Base-by-base conservation (phyloP, 1,284 basidiomycete species). In the Boletus smithii region DNA sequence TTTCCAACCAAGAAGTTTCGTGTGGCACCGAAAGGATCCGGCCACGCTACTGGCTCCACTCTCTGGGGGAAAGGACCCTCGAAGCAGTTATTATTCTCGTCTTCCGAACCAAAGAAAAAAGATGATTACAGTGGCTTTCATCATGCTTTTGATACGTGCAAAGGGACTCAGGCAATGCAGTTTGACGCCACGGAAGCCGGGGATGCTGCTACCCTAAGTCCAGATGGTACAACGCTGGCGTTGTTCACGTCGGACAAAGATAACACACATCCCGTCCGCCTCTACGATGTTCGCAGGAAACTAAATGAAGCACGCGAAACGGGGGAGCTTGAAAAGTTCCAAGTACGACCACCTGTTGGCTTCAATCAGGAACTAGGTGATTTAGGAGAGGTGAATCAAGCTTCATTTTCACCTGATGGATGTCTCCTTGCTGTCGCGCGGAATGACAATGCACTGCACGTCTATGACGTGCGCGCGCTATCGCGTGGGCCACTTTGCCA, bases 401-500 rank as follows among this genome's bases (percentile, higher is more conserved):
- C 77, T 14, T 55, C 67, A 1, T 82, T 79, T 59, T 84, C 82
- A 55, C 73, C 81, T 0, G 84, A 85, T 53, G 77, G 76, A 7
- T 62, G 79, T 5, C 78, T 80, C 53, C 68, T 88, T 5, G 80
- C 83, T 4, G 56, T 83, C 5, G 80, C 73, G 6, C 72, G 83
- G 35, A 78, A 63, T 36, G 83, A 88, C 58, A 83, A 85, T 53
- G 60, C 59, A 29, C 66, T 72, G 0, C 79, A 85, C 48, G 59
- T 88, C 1, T 88, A 86, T 53, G 85, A 88, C 58, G 58, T 73
- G 7, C 75, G 85, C 10, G 78, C 73, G 58, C 56, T 83, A 14
- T 58, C 64, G 14, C 67, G 69, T 10, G 72, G 74, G 3, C 64
- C 72, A 14, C 55, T 85, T 30, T 73, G 71, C 43, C 66, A 66